Conservation (phyloP, 2,329 filamentous ascomycete genomes). For the Emmonsia crescens region DNA sequence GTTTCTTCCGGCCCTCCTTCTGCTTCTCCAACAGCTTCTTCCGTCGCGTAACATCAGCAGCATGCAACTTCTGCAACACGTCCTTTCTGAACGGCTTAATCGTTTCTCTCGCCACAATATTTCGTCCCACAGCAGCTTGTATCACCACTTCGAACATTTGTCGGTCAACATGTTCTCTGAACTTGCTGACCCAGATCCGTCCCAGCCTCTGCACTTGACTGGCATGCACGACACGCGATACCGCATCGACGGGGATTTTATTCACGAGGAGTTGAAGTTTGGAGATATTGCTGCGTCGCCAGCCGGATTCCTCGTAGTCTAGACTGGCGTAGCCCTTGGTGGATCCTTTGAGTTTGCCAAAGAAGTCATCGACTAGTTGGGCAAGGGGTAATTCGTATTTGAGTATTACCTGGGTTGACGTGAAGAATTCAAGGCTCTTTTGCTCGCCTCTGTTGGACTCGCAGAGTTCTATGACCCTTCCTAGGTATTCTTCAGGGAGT, state of each 20-base stretch:
- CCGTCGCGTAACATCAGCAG: constrained; percentile 70
- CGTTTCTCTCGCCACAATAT: constrained; percentile 81
- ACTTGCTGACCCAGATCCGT: constrained; percentile 81
- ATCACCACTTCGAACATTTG: constrained; percentile 98
- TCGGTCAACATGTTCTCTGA: constrained; percentile 90
- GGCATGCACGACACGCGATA: constrained; percentile 76
- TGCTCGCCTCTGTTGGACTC: constrained; percentile 82
- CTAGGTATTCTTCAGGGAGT: constrained; percentile 85
- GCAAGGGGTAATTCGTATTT: constrained; percentile 83
- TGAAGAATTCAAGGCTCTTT: constrained; percentile 81
- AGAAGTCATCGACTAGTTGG: constrained; percentile 91
- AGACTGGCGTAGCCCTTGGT: constrained; percentile 94
- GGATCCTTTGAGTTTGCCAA: constrained; percentile 85
- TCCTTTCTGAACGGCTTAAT: constrained; percentile 97
- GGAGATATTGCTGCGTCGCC: constrained; percentile 65
- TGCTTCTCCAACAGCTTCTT: constrained; percentile 90
- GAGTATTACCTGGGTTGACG: constrained; percentile 81
- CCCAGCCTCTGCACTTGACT: constrained; percentile 74
- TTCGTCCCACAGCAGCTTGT: constrained; percentile 73
- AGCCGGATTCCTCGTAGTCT: constrained; percentile 93
- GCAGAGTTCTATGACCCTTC: constrained; percentile 89
- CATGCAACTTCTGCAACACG: constrained; percentile 84
- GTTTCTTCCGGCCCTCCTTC: constrained; percentile 83
- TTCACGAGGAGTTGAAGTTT: constrained; percentile 93
- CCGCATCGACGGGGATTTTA: constrained; percentile 83